These are phyloP conservation scores for Schizonepeta tenuifolia DNA, from an alignment of 257 asterid genomes.

Conservation along the genomic window DNA sequence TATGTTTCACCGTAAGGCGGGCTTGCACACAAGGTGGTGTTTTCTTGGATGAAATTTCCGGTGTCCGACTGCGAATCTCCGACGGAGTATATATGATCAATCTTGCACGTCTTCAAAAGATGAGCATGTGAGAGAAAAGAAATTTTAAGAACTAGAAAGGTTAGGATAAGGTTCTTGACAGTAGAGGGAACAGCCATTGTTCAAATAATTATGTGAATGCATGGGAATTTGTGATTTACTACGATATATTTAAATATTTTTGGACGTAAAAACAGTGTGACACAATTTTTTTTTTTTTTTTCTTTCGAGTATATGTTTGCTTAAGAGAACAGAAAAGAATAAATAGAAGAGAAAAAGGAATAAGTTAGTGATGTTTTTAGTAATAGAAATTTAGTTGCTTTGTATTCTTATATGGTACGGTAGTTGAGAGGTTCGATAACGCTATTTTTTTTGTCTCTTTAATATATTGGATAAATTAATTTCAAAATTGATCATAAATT, in stretches of 20 bases:
- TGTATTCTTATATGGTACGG: not conserved
- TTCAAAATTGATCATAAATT: not conserved
- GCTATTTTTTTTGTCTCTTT: no score
- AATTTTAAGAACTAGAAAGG: not conserved
- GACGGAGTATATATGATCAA: conserved; percentile 10
- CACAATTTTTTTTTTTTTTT: no score
- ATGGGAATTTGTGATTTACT: not conserved
- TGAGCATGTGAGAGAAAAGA: not conserved
- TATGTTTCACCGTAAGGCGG: conserved; percentile 21
- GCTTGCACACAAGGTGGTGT: not conserved
- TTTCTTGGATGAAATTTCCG: conserved; percentile 21
- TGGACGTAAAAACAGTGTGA: no score
- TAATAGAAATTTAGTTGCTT: no score
- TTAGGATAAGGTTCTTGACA: not conserved
- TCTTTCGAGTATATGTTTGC: no score
- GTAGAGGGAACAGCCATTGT: not conserved
- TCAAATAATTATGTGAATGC: not conserved
- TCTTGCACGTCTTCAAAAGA: not conserved
- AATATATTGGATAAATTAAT: not conserved
- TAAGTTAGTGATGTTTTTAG: no score
- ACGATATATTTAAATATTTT: not conserved
- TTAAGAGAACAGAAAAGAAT: no score
- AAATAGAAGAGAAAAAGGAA: no score
- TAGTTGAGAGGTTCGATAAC: not conserved
- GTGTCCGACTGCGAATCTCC: conserved; percentile 32